Percentiles rank a stretch among this genome's conserved stretches.
Conservation (phyloP, 768 basidiomycete genomes). For the Calocybe indica region DNA sequence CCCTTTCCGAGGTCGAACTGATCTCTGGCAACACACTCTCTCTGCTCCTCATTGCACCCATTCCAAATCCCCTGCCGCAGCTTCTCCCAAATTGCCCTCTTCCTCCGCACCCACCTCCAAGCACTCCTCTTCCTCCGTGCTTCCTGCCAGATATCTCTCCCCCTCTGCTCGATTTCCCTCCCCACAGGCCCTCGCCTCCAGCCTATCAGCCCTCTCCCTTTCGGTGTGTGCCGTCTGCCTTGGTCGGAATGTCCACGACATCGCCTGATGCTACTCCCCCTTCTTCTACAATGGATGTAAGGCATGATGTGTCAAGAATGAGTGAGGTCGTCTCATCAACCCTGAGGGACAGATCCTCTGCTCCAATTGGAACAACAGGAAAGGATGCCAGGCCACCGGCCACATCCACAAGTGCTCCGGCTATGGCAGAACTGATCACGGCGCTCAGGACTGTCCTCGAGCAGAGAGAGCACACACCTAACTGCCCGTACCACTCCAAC, state of each 20-base stretch:
- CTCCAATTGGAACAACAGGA: constrained; percentile 23
- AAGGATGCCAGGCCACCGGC: constrained; percentile 18
- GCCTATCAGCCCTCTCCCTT: neutral
- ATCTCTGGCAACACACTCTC: neutral
- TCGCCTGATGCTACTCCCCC: neutral
- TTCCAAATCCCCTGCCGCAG: neutral
- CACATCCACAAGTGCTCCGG: constrained; percentile 24
- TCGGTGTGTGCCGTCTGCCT: constrained; percentile 29
- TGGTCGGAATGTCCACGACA: constrained; percentile 19
- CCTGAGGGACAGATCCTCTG: constrained; percentile 20
- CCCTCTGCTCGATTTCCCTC: no score
- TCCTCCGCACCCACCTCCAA: no score
- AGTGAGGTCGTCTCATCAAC: constrained; percentile 13
- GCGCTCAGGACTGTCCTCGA: constrained; percentile 18
- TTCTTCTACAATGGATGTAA: neutral
- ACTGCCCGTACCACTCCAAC: constrained; percentile 11
- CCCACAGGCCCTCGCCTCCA: neutral
- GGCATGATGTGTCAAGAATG: constrained; percentile 11
- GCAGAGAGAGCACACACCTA: constrained; percentile 12
- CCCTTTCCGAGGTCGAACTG: neutral
- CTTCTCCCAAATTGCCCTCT: no score
- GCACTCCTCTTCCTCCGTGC: no score
- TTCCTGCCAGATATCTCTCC: no score
- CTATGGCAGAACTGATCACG: constrained; percentile 14
- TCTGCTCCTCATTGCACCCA: neutral